These are phyloP conservation scores for Leccinum pallidistipes DNA, from an alignment of 1,284 basidiomycete species.

Conservation along the genomic window DNA sequence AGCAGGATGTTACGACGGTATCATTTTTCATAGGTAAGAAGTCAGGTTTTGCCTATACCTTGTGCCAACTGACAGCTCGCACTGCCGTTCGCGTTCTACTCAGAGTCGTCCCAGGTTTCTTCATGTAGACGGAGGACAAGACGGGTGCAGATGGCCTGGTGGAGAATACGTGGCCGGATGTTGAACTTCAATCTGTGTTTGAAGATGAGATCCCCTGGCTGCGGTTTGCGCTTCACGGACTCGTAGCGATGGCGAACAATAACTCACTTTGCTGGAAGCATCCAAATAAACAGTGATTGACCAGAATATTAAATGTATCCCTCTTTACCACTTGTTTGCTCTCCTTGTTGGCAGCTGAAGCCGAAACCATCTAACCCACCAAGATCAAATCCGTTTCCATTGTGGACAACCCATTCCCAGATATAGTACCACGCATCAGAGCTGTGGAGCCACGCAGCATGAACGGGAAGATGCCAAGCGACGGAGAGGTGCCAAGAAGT, in stretches of 20 bases:
- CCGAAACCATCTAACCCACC: conserved; percentile 63
- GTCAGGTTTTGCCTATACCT: background rate
- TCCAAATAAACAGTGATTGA: conserved; percentile 35
- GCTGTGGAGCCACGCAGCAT: conserved; percentile 73
- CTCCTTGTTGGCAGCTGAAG: conserved; percentile 1
- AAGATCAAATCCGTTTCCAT: conserved; percentile 85
- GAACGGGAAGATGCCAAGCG: conserved; percentile 77
- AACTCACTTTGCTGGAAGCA: conserved; percentile 44
- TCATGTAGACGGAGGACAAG: conserved; percentile 94
- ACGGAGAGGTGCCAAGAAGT: conserved; percentile 85
- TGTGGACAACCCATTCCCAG: conserved; percentile 90
- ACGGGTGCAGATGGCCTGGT: conserved; percentile 84
- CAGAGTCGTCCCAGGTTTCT: conserved; percentile 82
- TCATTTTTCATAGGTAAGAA: conserved; percentile 85
- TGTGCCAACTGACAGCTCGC: background rate
- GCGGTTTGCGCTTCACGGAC: conserved; percentile 79
- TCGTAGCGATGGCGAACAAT: conserved; percentile 95
- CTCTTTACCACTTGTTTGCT: background rate
- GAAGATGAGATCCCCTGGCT: conserved; percentile 93
- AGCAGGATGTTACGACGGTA: conserved; percentile 92
- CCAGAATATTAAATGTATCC: conserved; percentile 54
- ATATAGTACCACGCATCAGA: conserved; percentile 96
- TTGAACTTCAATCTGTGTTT: background rate
- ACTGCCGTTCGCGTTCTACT: background rate
- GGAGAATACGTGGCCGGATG: conserved; percentile 61